These are phyloP conservation scores for Lomentospora prolificans DNA, from an alignment of 2,329 filamentous ascomycete genomes.

Conservation along the genomic window DNA sequence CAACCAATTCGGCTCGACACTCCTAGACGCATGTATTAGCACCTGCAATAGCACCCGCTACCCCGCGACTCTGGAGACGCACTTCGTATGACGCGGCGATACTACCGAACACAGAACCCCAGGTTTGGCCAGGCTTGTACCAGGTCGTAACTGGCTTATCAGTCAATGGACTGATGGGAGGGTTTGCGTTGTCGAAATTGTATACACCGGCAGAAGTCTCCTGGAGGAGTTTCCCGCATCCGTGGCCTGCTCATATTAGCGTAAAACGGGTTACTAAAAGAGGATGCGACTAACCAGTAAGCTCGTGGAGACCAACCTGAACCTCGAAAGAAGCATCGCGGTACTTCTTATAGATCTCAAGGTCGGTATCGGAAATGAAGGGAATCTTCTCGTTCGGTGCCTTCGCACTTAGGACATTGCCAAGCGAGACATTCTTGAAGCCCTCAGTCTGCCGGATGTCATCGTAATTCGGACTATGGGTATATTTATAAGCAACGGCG, in stretches of 20 bases:
- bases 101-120: constrained; percentile 84
- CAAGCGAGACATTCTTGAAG: constrained; percentile 89
- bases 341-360: constrained; percentile 70
- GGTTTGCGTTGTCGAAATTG: constrained; percentile 81
- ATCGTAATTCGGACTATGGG: constrained; percentile 52
- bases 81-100: constrained; percentile 77
- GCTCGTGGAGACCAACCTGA: constrained; percentile 88
- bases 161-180: constrained; percentile 71
- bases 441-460: constrained; percentile 72
- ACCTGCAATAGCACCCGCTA: background rate
- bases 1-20: constrained; percentile 86
- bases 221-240: constrained; percentile 87
- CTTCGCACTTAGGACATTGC: constrained; percentile 86
- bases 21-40: constrained; percentile 6
- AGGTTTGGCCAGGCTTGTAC: constrained; percentile 94
- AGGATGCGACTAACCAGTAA: constrained; percentile 37
- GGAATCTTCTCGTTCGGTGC: constrained; percentile 86
- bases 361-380: constrained; percentile 72
- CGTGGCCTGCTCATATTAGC: constrained; percentile 50
- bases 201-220: constrained; percentile 72
- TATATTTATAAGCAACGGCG: background rate
- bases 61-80: background rate
- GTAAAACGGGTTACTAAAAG: no score
- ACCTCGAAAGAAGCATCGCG: constrained; percentile 87
- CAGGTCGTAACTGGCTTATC: constrained; percentile 67